These are phyloP conservation scores for Fusarium sp. DNA, from an alignment of 2,329 filamentous ascomycete species.

Conservation along the genomic window DNA sequence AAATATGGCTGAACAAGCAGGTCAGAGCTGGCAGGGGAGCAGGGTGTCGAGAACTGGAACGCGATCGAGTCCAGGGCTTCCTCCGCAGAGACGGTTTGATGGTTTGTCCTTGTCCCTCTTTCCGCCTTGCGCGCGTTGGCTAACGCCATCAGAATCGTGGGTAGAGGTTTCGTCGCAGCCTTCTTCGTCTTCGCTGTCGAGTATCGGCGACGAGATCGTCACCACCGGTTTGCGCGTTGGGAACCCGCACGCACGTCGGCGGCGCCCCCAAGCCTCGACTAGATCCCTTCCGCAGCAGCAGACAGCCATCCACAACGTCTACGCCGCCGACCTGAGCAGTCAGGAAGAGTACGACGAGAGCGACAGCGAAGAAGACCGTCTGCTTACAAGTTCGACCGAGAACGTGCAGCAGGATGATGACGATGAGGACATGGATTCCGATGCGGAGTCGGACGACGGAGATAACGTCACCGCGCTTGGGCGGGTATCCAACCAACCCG, in stretches of 20 bases:
- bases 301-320: slow-evolving; percentile 54
- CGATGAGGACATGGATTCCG: slow-evolving; percentile 56
- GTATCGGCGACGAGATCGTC: slow-evolving; percentile 86
- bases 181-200: slow-evolving; percentile 92
- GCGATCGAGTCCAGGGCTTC: slow-evolving; percentile 45
- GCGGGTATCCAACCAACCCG: slow-evolving; percentile 59
- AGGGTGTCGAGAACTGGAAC: slow-evolving; percentile 40
- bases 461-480: slow-evolving; percentile 88
- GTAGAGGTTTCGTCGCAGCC: slow-evolving; percentile 93
- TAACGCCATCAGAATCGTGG: slow-evolving; percentile 81
- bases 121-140: neutral
- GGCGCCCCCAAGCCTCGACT: slow-evolving; percentile 54
- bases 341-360: slow-evolving; percentile 96
- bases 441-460: slow-evolving; percentile 65
- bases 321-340: slow-evolving; percentile 71
- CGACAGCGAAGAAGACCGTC: slow-evolving; percentile 85
- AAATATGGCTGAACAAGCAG: slow-evolving; percentile 43
- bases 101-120: slow-evolving; percentile 42
- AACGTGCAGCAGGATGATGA: slow-evolving; percentile 55
- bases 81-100: slow-evolving; percentile 50
- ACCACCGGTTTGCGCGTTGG: slow-evolving; percentile 87
- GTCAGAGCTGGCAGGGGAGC: slow-evolving; percentile 41
- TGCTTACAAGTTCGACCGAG: slow-evolving; percentile 69
- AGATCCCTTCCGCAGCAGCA: slow-evolving; percentile 52
- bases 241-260: slow-evolving; percentile 70